Evolutionary conservation across 1,284 basidiomycete genomes (phyloP), one percentile per base, ranked within the genome.

Genomic region (Rhizopogon parksii): DNA sequence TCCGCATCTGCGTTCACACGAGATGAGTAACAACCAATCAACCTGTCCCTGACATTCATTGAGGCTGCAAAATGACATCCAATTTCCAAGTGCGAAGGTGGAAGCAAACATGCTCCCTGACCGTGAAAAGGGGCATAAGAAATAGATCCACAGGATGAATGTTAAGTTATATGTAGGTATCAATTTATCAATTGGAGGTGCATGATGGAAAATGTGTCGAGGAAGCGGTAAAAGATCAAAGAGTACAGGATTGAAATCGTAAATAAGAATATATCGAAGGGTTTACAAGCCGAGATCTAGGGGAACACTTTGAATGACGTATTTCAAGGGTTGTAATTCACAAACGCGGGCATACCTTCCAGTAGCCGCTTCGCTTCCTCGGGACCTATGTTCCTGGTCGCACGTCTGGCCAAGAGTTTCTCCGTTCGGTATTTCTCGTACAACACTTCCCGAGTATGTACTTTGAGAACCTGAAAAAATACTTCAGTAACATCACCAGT

Each of bases 341-440:
- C 34, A 46, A 53, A 34, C 17, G 14, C 4, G 42, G 42, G 17
- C 75, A 36, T 52, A 86, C 86, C 86, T 76, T 85, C 76, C 59
- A 90, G 66, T 61, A 90, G 69, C 57, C 80, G 76, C 60, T 81
- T 77, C 56, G 81, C 74, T 62, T 88, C 79, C 55, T 82, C 82
- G 49, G 86, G 83, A 51, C 82, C 80, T 59, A 90, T 88, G 56
- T 83, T 79, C 58, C 76, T 75, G 27, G 88, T 90, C 24, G 86
- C 88, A 54, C 88, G 82, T 55, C 88, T 77, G 27, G 86, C 87
- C 15, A 91, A 78, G 51, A 91, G 76, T 67, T 90, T 90, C 72
- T 91, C 87, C 0, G 88, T 91, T 60, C 88, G 76, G 67, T 80
- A 91, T 60, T 80, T 84, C 70, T 91, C 88, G 64, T 91, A 91